Evolutionary conservation across 108 stramenopile species (phyloP).

Genomic region (Skeletonema potamos): DNA sequence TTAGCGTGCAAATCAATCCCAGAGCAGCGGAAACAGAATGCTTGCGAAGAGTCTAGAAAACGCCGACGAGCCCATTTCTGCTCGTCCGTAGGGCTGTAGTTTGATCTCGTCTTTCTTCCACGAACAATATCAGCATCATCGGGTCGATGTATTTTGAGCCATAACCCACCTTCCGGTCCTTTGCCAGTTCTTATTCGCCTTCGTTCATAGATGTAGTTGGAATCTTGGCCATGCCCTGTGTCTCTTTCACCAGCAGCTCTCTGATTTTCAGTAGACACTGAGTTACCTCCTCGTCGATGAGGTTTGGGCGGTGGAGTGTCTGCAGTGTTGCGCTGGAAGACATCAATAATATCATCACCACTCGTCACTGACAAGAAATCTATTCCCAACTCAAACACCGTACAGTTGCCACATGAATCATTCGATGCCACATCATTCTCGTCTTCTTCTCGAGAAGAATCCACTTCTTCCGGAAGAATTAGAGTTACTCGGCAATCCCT

Average conservation of each 20-base stretch:
- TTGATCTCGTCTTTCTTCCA: background rate
- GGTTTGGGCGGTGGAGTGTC: slow-evolving; percentile 9
- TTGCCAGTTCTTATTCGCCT: slow-evolving; percentile 77
- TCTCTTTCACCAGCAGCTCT: background rate
- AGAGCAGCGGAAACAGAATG: slow-evolving; percentile 65
- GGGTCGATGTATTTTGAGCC: slow-evolving; percentile 61
- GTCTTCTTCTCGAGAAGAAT: slow-evolving; percentile 18
- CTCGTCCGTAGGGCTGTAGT: background rate
- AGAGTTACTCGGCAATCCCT: slow-evolving; percentile 71
- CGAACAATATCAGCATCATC: background rate
- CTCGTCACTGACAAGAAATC: slow-evolving; percentile 74
- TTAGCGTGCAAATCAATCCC: slow-evolving; percentile 73
- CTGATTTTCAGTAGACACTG: background rate
- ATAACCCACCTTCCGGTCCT: slow-evolving; percentile 73
- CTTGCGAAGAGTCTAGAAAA: slow-evolving; percentile 45
- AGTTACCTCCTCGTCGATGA: slow-evolving; percentile 7
- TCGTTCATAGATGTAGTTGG: slow-evolving; percentile 52
- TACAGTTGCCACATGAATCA: slow-evolving; percentile 40
- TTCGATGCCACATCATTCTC: slow-evolving; percentile 19
- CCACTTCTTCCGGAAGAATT: slow-evolving; percentile 44
- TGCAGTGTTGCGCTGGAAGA: slow-evolving; percentile 44
- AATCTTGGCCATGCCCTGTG: background rate
- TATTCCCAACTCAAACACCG: slow-evolving; percentile 66
- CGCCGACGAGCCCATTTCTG: slow-evolving; percentile 57
- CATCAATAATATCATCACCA: slow-evolving; percentile 68